Base-by-base conservation (phyloP, 169 alveolate species). In the Cyclospora cayetanensis region DNA sequence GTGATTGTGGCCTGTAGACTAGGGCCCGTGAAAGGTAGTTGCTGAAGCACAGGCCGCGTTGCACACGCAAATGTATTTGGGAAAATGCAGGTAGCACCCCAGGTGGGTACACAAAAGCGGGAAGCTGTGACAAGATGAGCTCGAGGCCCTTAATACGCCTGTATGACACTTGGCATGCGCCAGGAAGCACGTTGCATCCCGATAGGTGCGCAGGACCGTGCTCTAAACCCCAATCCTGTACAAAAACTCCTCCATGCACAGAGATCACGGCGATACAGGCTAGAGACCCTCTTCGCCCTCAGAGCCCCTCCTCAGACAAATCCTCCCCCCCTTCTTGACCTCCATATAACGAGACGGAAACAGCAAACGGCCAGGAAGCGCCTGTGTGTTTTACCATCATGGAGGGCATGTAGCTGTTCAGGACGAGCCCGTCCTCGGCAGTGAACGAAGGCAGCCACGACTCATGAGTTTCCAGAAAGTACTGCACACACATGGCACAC, bases 401-500 rank as follows among this genome's bases (percentile, higher is more conserved):
- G 4, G 89, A 53, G 18, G 89, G 89, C 22, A 79, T 20, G 72
- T 79, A 79, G 43, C 66, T 39, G 46, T 46, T 52, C 15, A 60
- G 66, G 18, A 79, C 89, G 11, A 79, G 42, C 34, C 68, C 68
- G 50, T 79, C 89, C 25, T 53, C 43, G 12, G 89, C 89, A 18
- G 89, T 79, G 72, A 79, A 79, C 25, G 89, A 79, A 3, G 74
- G 89, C 89, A 79, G 18, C 89, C 89, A 79, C 60, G 60, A 46
- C 60, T 66, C 41, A 66, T 7, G 35, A 22, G 31, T 25, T 5
- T 20, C 74, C 35, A 12, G 74, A 22, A 60, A 60, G n/a, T 60
- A 60, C 22, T 20, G 74, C 22, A 60, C 74, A 12, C 22, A 60
- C 74, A 60, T n/a, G n/a, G n/a, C n/a, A n/a, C n/a, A n/a, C n/a